Evolutionary conservation across 169 alveolate genomes (phyloP).

Genomic region (Plasmodium vivax): DNA sequence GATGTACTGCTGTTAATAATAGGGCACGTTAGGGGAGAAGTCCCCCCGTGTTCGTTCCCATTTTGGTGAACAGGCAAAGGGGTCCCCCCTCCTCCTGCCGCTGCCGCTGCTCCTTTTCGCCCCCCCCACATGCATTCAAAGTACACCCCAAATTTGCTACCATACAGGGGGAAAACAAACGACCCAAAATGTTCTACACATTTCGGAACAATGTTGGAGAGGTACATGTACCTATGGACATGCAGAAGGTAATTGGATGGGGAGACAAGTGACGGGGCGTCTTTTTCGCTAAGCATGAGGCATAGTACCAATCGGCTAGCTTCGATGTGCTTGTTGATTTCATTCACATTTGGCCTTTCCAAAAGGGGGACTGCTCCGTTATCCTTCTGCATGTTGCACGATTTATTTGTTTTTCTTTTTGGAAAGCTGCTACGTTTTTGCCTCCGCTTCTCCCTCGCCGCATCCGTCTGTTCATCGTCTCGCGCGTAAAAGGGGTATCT

Average conservation of each 20-base stretch:
- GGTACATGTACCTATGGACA: constrained; percentile 70
- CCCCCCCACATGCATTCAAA: constrained; percentile 17
- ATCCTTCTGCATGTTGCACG: constrained; percentile 14
- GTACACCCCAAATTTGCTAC: constrained; percentile 45
- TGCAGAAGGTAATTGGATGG: constrained; percentile 51
- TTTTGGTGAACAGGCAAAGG: background rate
- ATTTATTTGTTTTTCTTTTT: background rate
- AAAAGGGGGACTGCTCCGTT: background rate
- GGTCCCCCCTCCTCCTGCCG: background rate
- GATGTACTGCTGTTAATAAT: background rate
- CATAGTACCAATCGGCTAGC: constrained; percentile 54
- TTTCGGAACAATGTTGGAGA: constrained; percentile 56
- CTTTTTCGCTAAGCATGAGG: constrained; percentile 33
- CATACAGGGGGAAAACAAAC: constrained; percentile 59
- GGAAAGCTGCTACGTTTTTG: background rate
- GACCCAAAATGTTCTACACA: constrained; percentile 65
- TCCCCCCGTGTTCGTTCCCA: background rate
- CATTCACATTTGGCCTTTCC: constrained; percentile 50
- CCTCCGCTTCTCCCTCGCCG: background rate
- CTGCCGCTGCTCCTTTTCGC: background rate
- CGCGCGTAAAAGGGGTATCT: background rate
- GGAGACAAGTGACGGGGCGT: constrained; percentile 19
- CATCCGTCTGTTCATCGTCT: background rate
- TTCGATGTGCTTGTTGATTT: constrained; percentile 32
- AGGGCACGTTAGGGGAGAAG: background rate